Evolutionary conservation across 495 filamentous ascomycete genomes (phyloP).

Genomic region (Saxophila tyrrhenica): DNA sequence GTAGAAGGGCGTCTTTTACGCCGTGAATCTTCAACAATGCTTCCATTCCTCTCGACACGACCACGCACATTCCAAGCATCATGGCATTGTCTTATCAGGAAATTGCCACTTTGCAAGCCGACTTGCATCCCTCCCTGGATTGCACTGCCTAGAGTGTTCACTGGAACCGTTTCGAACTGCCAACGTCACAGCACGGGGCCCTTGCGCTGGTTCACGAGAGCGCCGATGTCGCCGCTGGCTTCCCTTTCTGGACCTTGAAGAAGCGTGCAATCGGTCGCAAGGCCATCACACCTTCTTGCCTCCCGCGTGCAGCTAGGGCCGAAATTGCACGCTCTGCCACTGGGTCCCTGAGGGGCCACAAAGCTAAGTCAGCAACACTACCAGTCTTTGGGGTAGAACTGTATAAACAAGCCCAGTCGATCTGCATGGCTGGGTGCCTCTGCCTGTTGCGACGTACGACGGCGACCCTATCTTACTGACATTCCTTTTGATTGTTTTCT

Average conservation of each 20-base stretch:
- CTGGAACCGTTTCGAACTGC: slow-evolving; percentile 7
- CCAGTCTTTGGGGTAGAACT: not conserved
- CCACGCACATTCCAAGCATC: not conserved
- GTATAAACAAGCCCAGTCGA: slow-evolving; percentile 17
- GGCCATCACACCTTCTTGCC: slow-evolving; percentile 12
- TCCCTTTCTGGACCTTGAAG: not conserved
- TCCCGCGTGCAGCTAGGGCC: slow-evolving; percentile 8
- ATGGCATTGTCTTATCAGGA: slow-evolving; percentile 7
- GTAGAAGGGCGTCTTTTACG: no score
- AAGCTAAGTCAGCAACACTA: slow-evolving; percentile 12
- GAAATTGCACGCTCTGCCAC: slow-evolving; percentile 19
- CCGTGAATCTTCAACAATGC: not conserved
- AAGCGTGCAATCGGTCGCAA: slow-evolving; percentile 13
- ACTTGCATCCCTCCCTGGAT: slow-evolving; percentile 11
- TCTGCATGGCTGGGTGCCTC: not conserved
- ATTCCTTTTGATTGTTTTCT: not conserved
- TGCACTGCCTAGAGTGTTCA: not conserved
- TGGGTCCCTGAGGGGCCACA: slow-evolving; percentile 3
- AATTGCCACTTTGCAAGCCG: slow-evolving; percentile 14
- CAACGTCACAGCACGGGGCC: slow-evolving; percentile 12
- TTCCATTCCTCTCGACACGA: not conserved
- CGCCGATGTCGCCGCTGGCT: not conserved
- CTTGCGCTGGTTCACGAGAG: slow-evolving; percentile 12
- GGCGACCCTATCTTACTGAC: not conserved
- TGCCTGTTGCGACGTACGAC: not conserved